These are phyloP conservation scores for Panus rudis DNA, from an alignment of 768 basidiomycete species.

Conservation along the genomic window DNA sequence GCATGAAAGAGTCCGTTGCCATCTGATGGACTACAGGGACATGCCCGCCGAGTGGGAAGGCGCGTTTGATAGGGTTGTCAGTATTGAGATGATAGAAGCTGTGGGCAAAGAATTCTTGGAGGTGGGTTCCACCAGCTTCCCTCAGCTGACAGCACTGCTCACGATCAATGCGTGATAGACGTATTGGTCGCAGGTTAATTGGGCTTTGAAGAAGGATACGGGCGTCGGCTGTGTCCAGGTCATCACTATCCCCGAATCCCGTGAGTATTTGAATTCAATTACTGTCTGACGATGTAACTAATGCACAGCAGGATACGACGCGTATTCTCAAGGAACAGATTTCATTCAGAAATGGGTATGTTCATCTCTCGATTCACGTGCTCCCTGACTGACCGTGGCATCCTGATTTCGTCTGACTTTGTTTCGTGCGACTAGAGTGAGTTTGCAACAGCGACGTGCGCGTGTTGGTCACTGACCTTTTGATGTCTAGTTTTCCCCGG, in stretches of 20 bases:
- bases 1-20: conserved; percentile 43
- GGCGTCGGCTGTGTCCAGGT: conserved; percentile 68
- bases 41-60: conserved; percentile 60
- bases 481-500: conserved; percentile 54
- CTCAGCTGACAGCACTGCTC: neutral
- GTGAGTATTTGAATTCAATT: conserved; percentile 33
- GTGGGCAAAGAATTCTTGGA: conserved; percentile 63
- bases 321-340: conserved; percentile 53
- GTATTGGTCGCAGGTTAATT: conserved; percentile 61
- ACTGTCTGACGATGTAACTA: conserved; percentile 4
- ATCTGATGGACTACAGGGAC: conserved; percentile 69
- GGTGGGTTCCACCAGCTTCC: conserved; percentile 13
- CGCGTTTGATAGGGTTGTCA: conserved; percentile 61
- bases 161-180: conserved; percentile 7
- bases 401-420: conserved; percentile 4
- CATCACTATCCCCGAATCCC: conserved; percentile 68
- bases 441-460: neutral
- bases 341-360: conserved; percentile 75
- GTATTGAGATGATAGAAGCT: conserved; percentile 74
- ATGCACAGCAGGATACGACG: conserved; percentile 38
- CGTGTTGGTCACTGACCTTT: neutral
- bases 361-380: conserved; percentile 7
- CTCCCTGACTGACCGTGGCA: neutral
- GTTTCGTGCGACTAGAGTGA: neutral
- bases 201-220: conserved; percentile 51